phyloP scores from a whole-genome alignment of 345 rosid species.

The Mercurialis annua region DNA sequence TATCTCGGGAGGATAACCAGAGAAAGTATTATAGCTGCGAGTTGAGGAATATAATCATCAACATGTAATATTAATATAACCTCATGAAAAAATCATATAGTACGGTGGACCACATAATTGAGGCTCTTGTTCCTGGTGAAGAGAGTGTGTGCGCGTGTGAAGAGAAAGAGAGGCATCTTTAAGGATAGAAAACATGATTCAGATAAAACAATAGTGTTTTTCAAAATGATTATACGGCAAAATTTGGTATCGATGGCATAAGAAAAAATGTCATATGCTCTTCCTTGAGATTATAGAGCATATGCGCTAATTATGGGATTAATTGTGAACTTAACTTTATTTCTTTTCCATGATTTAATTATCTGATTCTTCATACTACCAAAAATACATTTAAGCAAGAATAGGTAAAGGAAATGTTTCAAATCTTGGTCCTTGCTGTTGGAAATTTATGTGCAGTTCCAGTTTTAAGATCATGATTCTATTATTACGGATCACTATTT shows the following conservation, averaged over 20 bases:
- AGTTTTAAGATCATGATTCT: slow-evolving; percentile 1
- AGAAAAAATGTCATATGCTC: neutral
- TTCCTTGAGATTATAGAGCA: neutral
- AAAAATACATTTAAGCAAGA: neutral
- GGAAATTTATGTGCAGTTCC: neutral
- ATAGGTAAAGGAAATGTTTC: neutral
- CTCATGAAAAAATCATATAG: neutral
- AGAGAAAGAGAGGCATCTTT: neutral
- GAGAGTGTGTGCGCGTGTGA: too few species aligned
- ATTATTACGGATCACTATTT: neutral
- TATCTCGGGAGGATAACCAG: slow-evolving; percentile 89
- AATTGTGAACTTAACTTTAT: neutral
- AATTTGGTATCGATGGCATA: too few species aligned
- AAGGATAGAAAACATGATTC: too few species aligned
- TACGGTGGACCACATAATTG: slow-evolving; percentile 1
- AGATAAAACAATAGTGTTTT: too few species aligned
- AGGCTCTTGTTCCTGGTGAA: neutral
- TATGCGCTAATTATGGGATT: neutral
- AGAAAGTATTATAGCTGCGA: slow-evolving; percentile 87
- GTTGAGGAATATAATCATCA: slow-evolving; percentile 9
- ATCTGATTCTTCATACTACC: neutral
- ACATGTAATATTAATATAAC: neutral
- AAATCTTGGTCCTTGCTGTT: neutral
- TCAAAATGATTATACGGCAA: too few species aligned
- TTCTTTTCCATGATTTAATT: neutral